Evolutionary conservation across 2,329 filamentous ascomycete genomes (phyloP).

Genomic region (Diaporthe eres): DNA sequence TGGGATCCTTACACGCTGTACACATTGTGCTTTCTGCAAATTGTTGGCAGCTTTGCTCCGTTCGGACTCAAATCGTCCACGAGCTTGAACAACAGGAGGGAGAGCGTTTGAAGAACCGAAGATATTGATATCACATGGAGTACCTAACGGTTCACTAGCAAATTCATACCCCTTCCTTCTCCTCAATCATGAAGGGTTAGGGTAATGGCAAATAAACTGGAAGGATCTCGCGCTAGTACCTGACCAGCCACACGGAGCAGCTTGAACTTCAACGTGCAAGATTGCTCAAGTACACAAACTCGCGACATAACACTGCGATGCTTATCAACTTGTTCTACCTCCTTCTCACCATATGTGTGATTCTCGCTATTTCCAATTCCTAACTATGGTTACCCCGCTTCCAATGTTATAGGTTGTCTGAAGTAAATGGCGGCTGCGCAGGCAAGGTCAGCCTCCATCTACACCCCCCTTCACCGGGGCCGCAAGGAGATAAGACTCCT

Average conservation of each 20-base stretch:
- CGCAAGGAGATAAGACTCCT: constrained; percentile 2
- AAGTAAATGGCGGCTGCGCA: neutral
- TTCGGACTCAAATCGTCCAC: too few relatives aligned
- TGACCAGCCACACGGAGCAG: too few relatives aligned
- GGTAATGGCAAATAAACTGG: too few relatives aligned
- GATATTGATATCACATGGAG: too few relatives aligned
- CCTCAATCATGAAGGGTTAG: too few relatives aligned
- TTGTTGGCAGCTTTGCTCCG: too few relatives aligned
- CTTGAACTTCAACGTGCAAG: neutral
- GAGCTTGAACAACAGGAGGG: too few relatives aligned
- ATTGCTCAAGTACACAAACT: neutral
- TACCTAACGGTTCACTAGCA: too few relatives aligned
- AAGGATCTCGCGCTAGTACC: neutral
- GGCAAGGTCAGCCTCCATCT: neutral
- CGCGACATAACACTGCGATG: neutral
- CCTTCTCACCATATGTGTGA: neutral
- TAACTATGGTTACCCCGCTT: neutral
- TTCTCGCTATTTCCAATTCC: neutral
- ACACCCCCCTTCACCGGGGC: neutral
- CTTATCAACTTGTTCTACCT: neutral
- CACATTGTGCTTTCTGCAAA: too few relatives aligned
- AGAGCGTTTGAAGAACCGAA: too few relatives aligned
- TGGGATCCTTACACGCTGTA: too few relatives aligned
- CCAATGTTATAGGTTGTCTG: neutral
- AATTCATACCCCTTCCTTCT: too few relatives aligned